Evolutionary conservation across 2,329 filamentous ascomycete species (phyloP).

Genomic region (Chaetomium globosum): DNA sequence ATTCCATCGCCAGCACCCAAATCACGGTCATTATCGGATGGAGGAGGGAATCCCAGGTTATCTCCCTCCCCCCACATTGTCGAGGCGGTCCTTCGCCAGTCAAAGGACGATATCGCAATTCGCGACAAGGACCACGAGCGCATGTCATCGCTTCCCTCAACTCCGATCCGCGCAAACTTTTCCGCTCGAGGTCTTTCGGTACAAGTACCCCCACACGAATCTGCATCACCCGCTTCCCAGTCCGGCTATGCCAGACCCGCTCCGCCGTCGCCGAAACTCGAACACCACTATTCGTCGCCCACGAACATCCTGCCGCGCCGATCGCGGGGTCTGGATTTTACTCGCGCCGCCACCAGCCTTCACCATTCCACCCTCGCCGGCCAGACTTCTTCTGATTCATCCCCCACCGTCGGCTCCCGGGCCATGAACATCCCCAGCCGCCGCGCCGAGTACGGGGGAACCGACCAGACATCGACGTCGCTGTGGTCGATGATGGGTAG

Average conservation of each 20-base stretch:
- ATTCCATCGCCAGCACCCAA: conserved; percentile 52
- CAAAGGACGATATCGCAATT: conserved; percentile 68
- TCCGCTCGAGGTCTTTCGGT: conserved; percentile 67
- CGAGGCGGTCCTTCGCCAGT: conserved; percentile 57
- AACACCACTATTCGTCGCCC: conserved; percentile 84
- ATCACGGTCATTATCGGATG: conserved; percentile 67
- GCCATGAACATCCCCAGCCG: conserved; percentile 65
- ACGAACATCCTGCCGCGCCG: conserved; percentile 85
- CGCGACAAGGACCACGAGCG: conserved; percentile 44
- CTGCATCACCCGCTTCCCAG: conserved; percentile 41
- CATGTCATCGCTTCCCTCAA: conserved; percentile 56
- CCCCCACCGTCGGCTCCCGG: conserved; percentile 74
- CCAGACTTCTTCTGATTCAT: conserved; percentile 84
- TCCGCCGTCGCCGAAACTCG: conserved; percentile 83
- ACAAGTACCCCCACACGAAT: conserved; percentile 65
- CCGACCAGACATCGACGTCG: conserved; percentile 68
- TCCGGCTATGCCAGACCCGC: conserved; percentile 47
- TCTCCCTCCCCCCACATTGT: conserved; percentile 62
- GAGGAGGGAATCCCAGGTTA: conserved; percentile 58
- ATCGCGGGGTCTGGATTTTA: conserved; percentile 90
- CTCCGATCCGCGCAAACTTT: conserved; percentile 70
- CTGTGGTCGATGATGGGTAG: conserved; percentile 72
- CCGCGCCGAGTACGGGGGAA: conserved; percentile 53
- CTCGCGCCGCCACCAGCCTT: conserved; percentile 86
- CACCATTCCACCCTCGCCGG: conserved; percentile 95